phyloP scores from a whole-genome alignment of 352 stramenopile species.

The Globisporangium paddicum region DNA sequence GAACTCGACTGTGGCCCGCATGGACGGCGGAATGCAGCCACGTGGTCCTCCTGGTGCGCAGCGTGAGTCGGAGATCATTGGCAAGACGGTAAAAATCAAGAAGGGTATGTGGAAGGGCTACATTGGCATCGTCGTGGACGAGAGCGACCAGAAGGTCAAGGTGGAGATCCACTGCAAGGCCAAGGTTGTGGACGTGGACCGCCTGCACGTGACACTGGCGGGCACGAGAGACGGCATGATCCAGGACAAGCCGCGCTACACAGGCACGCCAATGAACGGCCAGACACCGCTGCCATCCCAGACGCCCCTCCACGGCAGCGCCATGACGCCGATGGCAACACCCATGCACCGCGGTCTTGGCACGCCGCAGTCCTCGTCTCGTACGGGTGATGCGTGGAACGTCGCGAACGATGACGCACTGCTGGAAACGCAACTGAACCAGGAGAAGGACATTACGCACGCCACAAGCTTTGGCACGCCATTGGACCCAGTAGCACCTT shows the following conservation, averaged over 20 bases:
- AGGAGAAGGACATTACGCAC: conserved; percentile 88
- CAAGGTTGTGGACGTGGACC: conserved; percentile 84
- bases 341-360: conserved; percentile 77
- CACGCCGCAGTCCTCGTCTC: conserved; percentile 63
- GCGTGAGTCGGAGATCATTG: conserved; percentile 76
- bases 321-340: conserved; percentile 86
- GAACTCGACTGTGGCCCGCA: conserved; percentile 70
- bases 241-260: conserved; percentile 66
- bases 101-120: conserved; percentile 91
- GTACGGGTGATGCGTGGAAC: conserved; percentile 74
- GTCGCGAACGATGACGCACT: conserved; percentile 84
- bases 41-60: conserved; percentile 31
- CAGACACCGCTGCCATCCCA: conserved; percentile 77
- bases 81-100: conserved; percentile 90
- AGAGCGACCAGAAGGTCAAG: conserved; percentile 88
- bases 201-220: conserved; percentile 69
- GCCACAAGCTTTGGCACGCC: conserved; percentile 83
- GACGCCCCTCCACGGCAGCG: conserved; percentile 78
- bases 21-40: conserved; percentile 38
- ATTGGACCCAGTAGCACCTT: conserved; percentile 67
- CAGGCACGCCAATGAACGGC: conserved; percentile 72
- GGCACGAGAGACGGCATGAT: conserved; percentile 75
- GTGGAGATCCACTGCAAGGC: conserved; percentile 90
- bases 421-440: conserved; percentile 84
- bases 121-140: conserved; percentile 89